A percentile compares a stretch with the other conserved stretches of the same genome.
phyloP scores from a whole-genome alignment of 768 basidiomycete species.

The Sarcodon sp. region DNA sequence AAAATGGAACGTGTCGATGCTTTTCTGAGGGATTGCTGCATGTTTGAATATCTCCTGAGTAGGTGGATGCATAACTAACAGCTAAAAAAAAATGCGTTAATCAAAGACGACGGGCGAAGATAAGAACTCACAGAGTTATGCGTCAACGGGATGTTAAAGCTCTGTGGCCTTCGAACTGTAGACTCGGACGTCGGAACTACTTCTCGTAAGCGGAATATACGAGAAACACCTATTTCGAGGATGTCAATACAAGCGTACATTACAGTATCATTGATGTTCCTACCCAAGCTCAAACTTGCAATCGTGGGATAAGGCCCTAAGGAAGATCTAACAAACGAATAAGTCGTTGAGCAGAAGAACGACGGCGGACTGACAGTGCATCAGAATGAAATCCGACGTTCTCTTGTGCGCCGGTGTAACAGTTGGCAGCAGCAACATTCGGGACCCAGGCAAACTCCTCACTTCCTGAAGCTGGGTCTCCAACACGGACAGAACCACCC shows the following conservation, averaged over 20 bases:
- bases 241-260: too few species aligned
- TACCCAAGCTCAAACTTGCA: conserved; percentile 72
- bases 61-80: conserved; percentile 80
- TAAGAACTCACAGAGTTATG: conserved; percentile 58
- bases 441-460: conserved; percentile 44
- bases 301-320: conserved; percentile 80
- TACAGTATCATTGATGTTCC: not conserved
- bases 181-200: conserved; percentile 55
- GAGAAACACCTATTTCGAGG: conserved; percentile 37
- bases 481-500: conserved; percentile 19
- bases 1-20: conserved; percentile 50
- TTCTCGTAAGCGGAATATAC: conserved; percentile 66
- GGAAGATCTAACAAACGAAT: conserved; percentile 28
- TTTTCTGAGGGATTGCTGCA: conserved; percentile 55
- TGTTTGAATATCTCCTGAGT: conserved; percentile 81
- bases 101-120: not conserved
- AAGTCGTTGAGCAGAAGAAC: not conserved
- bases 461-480: not conserved
- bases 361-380: conserved; percentile 25
- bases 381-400: conserved; percentile 78
- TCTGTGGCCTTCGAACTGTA: conserved; percentile 44
- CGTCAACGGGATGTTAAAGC: conserved; percentile 62
- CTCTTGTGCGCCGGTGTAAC: conserved; percentile 73
- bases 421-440: conserved; percentile 79
- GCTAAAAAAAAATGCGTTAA: conserved; percentile 21